phyloP scores from a whole-genome alignment of 1,284 basidiomycete genomes.

The Singerocomus inundabilis region DNA sequence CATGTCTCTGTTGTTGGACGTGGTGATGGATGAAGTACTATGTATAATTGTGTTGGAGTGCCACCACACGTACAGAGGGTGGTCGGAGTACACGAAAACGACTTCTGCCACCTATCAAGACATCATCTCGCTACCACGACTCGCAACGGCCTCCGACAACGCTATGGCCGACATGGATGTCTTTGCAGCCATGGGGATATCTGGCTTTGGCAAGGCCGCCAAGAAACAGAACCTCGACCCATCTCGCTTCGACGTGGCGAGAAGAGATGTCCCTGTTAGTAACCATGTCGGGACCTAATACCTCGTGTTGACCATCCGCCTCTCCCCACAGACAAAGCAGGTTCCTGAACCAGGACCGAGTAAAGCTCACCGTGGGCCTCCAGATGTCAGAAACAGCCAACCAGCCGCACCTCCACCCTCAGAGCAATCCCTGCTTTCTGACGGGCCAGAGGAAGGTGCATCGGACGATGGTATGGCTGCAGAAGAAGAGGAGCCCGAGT shows the following conservation, averaged over 20 bases:
- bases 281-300: slow-evolving; percentile 1
- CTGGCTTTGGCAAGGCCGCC: slow-evolving; percentile 71
- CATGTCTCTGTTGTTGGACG: slow-evolving; percentile 40
- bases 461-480: slow-evolving; percentile 33
- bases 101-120: slow-evolving; percentile 21
- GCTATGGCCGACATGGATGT: slow-evolving; percentile 64
- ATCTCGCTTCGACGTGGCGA: slow-evolving; percentile 71
- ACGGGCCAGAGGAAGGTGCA: slow-evolving; percentile 29
- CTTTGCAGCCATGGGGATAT: slow-evolving; percentile 76
- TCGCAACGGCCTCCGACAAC: slow-evolving; percentile 6
- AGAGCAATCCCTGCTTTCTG: slow-evolving; percentile 12
- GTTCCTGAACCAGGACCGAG: slow-evolving; percentile 19
- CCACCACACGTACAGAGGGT: slow-evolving; percentile 6
- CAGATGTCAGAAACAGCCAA: slow-evolving; percentile 9
- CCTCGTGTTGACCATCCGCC: slow-evolving; percentile 24
- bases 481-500: slow-evolving; percentile 55
- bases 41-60: not conserved
- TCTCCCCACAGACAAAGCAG: slow-evolving; percentile 14
- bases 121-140: not conserved
- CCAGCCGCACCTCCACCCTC: slow-evolving; percentile 3
- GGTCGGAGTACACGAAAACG: slow-evolving; percentile 22
- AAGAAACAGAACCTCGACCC: slow-evolving; percentile 68
- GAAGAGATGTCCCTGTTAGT: slow-evolving; percentile 46
- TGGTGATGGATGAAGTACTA: slow-evolving; percentile 5
- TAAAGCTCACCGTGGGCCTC: slow-evolving; percentile 1